Percentiles rank a stretch among this genome's conserved stretches.
These are phyloP conservation scores for Eimeria mitis DNA, from an alignment of 169 alveolate genomes.

Conservation along the genomic window DNA sequence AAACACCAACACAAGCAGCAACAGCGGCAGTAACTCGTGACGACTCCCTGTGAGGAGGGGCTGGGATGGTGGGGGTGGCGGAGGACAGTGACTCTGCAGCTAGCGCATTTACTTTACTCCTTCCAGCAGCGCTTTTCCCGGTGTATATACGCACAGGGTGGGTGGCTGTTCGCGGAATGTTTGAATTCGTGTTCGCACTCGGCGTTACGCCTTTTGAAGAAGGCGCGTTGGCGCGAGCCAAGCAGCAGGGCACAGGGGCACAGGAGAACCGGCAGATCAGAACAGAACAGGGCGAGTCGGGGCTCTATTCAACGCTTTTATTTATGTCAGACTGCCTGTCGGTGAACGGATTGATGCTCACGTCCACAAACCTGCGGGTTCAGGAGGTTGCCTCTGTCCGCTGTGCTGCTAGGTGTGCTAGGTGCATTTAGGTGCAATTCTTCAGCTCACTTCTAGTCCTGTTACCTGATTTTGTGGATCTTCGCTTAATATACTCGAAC, in stretches of 20 bases:
- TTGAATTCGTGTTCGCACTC: background rate
- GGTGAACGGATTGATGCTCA: background rate
- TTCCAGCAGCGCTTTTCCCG: slow-evolving; percentile 1
- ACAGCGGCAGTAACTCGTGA: slow-evolving; percentile 33
- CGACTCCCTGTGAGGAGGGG: background rate
- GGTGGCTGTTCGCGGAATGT: background rate
- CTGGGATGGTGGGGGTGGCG: background rate
- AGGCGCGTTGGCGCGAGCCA: background rate
- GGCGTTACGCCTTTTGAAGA: background rate
- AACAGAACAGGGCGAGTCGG: slow-evolving; percentile 8
- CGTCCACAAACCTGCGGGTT: background rate
- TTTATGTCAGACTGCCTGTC: slow-evolving; percentile 8
- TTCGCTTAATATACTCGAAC: background rate
- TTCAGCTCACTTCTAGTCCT: background rate
- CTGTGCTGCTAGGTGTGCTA: no score
- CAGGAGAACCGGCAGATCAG: background rate
- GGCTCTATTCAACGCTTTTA: background rate
- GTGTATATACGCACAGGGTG: background rate
- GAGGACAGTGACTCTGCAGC: background rate
- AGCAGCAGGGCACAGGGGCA: slow-evolving; percentile 16
- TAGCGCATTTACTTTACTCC: background rate
- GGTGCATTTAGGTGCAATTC: background rate
- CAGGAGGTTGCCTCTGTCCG: background rate
- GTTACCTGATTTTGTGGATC: background rate
- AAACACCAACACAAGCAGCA: background rate